Conservation (phyloP, 2,329 filamentous ascomycete species). For the Aspergillus amoenus region DNA sequence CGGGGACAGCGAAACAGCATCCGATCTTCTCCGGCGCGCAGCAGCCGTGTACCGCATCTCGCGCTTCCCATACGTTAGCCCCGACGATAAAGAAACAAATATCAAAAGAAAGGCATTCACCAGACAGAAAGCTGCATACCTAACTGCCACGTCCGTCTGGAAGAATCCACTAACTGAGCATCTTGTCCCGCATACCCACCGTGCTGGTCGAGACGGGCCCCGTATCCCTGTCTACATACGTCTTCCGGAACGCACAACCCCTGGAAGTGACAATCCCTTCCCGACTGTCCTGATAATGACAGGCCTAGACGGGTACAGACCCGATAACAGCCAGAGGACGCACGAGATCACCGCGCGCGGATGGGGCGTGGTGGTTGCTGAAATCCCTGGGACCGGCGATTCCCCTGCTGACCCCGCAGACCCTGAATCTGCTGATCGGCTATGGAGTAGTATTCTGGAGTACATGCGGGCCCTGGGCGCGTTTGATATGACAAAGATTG, state of each 20-base stretch:
- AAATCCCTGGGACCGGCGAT: constrained; percentile 68
- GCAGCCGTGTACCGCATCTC: constrained; percentile 73
- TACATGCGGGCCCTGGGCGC: constrained; percentile 55
- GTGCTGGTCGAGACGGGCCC: constrained; percentile 51
- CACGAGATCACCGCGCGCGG: constrained; percentile 63
- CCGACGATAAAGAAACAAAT: constrained; percentile 24
- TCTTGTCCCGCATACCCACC: constrained; percentile 58
- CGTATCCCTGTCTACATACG: constrained; percentile 66
- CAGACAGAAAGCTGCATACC: constrained; percentile 63
- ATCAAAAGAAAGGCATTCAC: constrained; percentile 64
- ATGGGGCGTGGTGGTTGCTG: constrained; percentile 62
- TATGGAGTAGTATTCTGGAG: constrained; percentile 62
- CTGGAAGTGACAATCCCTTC: constrained; percentile 45
- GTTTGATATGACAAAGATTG: constrained; percentile 58
- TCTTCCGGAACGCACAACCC: constrained; percentile 50
- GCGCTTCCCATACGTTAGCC: constrained; percentile 59
- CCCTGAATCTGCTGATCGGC: constrained; percentile 58
- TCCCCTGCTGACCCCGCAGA: constrained; percentile 64
- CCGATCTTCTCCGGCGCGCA: constrained; percentile 66
- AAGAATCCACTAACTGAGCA: constrained; percentile 59
- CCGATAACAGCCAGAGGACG: constrained; percentile 52
- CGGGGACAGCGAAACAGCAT: constrained; percentile 55
- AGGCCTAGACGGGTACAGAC: constrained; percentile 60
- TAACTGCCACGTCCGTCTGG: constrained; percentile 57
- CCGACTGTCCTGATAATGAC: constrained; percentile 58